Percentiles rank a stretch among this genome's conserved stretches.
These are phyloP conservation scores for Immersiella caudata DNA, from an alignment of 495 filamentous ascomycete genomes.

Conservation along the genomic window DNA sequence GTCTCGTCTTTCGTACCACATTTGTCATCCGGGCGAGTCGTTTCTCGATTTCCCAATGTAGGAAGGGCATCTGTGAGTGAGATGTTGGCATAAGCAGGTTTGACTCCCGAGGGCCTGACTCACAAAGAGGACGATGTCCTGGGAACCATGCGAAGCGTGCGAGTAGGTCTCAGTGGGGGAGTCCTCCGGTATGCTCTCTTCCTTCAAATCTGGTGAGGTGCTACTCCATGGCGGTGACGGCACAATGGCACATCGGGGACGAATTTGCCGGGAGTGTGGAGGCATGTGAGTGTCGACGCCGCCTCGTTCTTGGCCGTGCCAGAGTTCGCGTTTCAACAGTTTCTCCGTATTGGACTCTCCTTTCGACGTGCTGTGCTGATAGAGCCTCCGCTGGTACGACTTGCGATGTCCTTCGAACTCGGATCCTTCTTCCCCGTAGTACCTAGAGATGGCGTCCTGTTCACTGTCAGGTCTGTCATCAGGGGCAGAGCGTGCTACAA, in stretches of 20 bases:
- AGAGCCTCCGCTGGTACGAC: conserved; percentile 20
- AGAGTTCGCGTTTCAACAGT: conserved; percentile 33
- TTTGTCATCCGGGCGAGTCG: conserved; percentile 34
- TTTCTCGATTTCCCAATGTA: conserved; percentile 37
- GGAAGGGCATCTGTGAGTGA: conserved; percentile 28
- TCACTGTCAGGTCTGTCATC: background rate
- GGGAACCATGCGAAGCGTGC: conserved; percentile 16
- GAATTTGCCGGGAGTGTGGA: conserved; percentile 33
- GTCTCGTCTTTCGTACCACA: conserved; percentile 28
- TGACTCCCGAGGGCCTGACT: background rate
- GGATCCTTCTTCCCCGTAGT: conserved; percentile 31
- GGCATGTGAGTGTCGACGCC: conserved; percentile 29
- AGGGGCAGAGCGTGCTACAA: background rate
- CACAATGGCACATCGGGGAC: conserved; percentile 32
- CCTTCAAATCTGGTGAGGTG: background rate
- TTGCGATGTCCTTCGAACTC: conserved; percentile 22
- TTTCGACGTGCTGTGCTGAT: conserved; percentile 23
- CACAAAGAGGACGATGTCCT: conserved; percentile 32
- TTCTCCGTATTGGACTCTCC: conserved; percentile 32
- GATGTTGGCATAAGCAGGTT: background rate
- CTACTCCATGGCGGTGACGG: conserved; percentile 23
- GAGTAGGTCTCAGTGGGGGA: background rate
- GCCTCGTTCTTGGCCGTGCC: conserved; percentile 33
- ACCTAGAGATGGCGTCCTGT: conserved; percentile 28
- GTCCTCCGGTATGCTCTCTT: background rate